Percentiles rank a stretch among this genome's conserved stretches.
phyloP scores from a whole-genome alignment of 1,139 yeast species.

The Suzukiozyma palmioleophila region DNA sequence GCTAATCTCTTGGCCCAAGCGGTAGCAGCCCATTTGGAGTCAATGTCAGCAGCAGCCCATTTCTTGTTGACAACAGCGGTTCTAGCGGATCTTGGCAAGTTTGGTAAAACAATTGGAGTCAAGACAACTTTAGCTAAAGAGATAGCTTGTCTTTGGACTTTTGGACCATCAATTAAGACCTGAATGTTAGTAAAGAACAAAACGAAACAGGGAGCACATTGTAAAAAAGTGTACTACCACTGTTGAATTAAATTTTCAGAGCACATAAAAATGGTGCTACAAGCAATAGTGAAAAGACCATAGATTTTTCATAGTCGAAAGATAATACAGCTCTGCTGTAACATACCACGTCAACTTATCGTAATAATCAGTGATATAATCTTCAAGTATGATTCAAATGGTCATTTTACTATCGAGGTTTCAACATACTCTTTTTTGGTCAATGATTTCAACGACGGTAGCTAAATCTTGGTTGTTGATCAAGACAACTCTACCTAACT shows the following conservation, averaged over 20 bases:
- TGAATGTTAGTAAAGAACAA: slow-evolving; percentile 29
- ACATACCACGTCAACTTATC: slow-evolving; percentile 1
- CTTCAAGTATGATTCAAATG: not conserved
- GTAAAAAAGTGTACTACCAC: not conserved
- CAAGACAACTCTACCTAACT: slow-evolving; percentile 98
- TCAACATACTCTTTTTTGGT: slow-evolving; percentile 92
- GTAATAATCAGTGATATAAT: not conserved
- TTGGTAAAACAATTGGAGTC: slow-evolving; percentile 84
- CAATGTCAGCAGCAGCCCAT: slow-evolving; percentile 89
- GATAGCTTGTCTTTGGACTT: slow-evolving; percentile 89
- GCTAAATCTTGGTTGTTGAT: slow-evolving; percentile 82
- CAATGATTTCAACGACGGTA: slow-evolving; percentile 95
- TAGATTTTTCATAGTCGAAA: not conserved
- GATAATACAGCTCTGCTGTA: not conserved
- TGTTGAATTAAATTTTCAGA: no score
- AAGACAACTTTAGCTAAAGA: slow-evolving; percentile 83
- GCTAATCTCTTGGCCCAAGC: slow-evolving; percentile 98
- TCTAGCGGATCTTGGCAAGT: slow-evolving; percentile 93
- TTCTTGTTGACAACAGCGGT: slow-evolving; percentile 82
- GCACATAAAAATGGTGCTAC: no score
- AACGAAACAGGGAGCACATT: not conserved
- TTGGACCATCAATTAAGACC: slow-evolving; percentile 97
- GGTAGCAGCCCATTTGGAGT: slow-evolving; percentile 87
- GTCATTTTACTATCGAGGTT: not conserved
- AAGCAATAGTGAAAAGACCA: no score